Evolutionary conservation across 495 filamentous ascomycete species (phyloP).

Genomic region (Penicillium simplicissimum): DNA sequence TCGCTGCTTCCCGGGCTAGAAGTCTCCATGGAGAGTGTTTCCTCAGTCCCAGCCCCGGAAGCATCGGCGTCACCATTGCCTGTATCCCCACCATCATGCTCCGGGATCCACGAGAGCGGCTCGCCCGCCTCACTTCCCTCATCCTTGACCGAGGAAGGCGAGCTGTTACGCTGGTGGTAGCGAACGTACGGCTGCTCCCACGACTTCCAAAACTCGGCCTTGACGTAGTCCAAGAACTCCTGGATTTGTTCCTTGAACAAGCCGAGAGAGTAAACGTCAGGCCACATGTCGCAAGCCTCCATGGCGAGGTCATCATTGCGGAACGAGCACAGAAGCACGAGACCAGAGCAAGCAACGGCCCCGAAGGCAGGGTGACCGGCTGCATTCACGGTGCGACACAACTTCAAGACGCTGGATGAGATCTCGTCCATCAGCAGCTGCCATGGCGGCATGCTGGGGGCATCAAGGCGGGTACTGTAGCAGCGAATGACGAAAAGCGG

Average conservation of each 20-base stretch:
- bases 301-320: background rate
- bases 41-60: background rate
- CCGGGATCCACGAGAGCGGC: background rate
- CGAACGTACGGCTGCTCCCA: background rate
- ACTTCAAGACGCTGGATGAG: background rate
- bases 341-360: background rate
- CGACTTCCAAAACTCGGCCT: background rate
- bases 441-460: background rate
- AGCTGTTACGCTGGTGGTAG: background rate
- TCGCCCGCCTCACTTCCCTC: background rate
- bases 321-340: background rate
- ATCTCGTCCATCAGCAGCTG: background rate
- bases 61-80: background rate
- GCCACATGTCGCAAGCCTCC: background rate
- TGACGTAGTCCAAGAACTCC: background rate
- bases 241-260: background rate
- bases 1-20: background rate
- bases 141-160: background rate
- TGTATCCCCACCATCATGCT: background rate
- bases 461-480: background rate
- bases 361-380: background rate
- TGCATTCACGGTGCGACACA: background rate
- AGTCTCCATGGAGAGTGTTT: background rate
- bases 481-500: slow-evolving; percentile 1
- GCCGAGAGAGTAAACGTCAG: background rate